Evolutionary conservation across 768 basidiomycete species (phyloP), one percentile per base, ranked within the genome.

Genomic region (Boletus pseudopeckii): DNA sequence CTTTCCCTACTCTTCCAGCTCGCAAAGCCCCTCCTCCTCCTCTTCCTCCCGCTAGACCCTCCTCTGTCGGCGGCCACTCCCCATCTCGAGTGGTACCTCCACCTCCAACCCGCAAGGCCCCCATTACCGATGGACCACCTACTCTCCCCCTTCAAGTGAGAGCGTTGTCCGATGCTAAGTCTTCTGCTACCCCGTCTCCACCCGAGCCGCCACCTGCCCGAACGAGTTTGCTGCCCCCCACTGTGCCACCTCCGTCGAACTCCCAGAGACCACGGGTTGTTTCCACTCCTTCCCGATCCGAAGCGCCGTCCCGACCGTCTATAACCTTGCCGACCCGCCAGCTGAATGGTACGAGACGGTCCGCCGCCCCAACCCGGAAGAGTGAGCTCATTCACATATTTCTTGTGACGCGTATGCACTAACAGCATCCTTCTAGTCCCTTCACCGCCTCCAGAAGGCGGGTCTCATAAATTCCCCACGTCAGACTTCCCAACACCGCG

Each of bases 401-500:
- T 39, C 34, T 37, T 10, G 18, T 14, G 41, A 24, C 14, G 7
- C 39, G 17, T 52, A 49, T 36, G 37, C 10, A 46, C 65, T 57
- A 49, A 62, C 54, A 20, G 32, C 53, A 45, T 59, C 50, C 52
- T 54, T 43, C 5, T 52, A 82, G 80, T 81, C 43, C 78, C 82
- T 20, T 73, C 79, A 5, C 82, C 82, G 7, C 83, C 83, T 24
- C 81, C 89, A 3, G 81, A 77, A 50, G 80, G 78, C 39, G 89
- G 89, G 9, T 68, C 77, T 22, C 86, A 90, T 63, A 84, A 77
- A 15, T 93, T 91, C 65, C 89, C 88, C 7, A 80, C 84, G n/a
- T 72, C 75, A 14, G 88, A 85, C 47, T 91, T 92, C 65, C 91
- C 91, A 1, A 83, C 84, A 14, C 91, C 91, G 5, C 81, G 89